These are phyloP conservation scores for Blastobotrys malaysiensis DNA, from an alignment of 1,139 yeast genomes.

Conservation along the genomic window DNA sequence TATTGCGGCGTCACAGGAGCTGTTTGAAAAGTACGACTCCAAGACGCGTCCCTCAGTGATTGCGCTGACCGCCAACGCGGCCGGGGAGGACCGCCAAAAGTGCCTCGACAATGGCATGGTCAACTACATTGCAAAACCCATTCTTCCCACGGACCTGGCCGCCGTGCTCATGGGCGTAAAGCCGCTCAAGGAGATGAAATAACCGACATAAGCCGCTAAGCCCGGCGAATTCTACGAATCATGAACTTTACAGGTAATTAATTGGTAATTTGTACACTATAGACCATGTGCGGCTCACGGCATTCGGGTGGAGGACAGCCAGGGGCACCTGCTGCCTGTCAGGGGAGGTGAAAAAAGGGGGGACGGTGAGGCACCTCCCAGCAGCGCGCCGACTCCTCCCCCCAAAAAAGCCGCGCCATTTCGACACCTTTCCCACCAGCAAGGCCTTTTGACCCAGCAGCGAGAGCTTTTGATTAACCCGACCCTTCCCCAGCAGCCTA, in stretches of 20 bases:
- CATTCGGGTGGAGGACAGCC: neutral
- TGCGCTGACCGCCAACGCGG: constrained; percentile 55
- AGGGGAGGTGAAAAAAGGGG: neutral
- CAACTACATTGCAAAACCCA: constrained; percentile 53
- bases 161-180: constrained; percentile 28
- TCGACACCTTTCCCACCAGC: neutral
- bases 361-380: neutral
- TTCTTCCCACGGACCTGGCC: constrained; percentile 44
- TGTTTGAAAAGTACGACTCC: constrained; percentile 30
- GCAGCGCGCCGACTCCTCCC: neutral
- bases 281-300: neutral
- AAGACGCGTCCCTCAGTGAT: constrained; percentile 39
- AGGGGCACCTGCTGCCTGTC: neutral
- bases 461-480: too few species aligned
- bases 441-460: neutral
- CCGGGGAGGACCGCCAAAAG: constrained; percentile 48
- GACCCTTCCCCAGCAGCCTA: too few species aligned
- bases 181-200: constrained; percentile 17
- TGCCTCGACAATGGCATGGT: constrained; percentile 50
- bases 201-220: neutral
- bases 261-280: neutral
- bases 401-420: neutral
- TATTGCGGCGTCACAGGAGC: constrained; percentile 41
- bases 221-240: neutral
- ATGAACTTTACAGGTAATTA: neutral